Base-by-base conservation (phyloP, 345 rosid species). In the Trapa incisa region DNA sequence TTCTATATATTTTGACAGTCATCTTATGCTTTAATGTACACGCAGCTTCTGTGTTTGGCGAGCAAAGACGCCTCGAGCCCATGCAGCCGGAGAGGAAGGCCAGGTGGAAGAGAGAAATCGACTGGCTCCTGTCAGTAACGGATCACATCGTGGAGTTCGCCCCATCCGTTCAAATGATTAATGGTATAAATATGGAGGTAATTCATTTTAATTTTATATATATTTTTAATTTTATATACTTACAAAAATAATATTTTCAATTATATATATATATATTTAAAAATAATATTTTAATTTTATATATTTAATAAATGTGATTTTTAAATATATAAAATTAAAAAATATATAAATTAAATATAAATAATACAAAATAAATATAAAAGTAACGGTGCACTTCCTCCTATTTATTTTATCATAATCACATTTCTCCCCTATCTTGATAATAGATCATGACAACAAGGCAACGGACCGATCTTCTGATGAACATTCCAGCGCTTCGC, bases 371-470 rank as follows among this genome's bases (percentile, higher is more conserved):
- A 22, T 22, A 22, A 22, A 22, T 22, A 22, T 22, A 22, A 22
- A 22, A 22, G 29, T 22, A 22, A 22, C 29, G 29, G 29, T 22
- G 29, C 29, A 22, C 29, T 22, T 22, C 29, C 29, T 22, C 29
- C 29, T 22, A 22, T 22, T 22, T 22, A 22, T 22, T 22, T 22
- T 22, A 22, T 22, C 29, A 22, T 22, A 22, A 22, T 22, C 29
- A 22, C 29, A 22, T 22, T 22, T 22, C 29, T 22, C 29, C 29
- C 29, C 29, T 14, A 33, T 56, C 64, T 14, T 74, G 54, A 4
- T 67, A 7, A 42, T 63, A 94, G 99, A 82, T 95, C 37, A 95
- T 91, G 97, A 73, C 74, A 65, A 91, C 96, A 50, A 75, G 82
- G 71, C 99, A 91, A 75, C 80, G 99, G 47, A 78, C 70, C 35